Evolutionary conservation across 148 eudicot genomes (phyloP), one percentile per base, ranked within the genome.

Genomic region (Rhododendron simsii): DNA sequence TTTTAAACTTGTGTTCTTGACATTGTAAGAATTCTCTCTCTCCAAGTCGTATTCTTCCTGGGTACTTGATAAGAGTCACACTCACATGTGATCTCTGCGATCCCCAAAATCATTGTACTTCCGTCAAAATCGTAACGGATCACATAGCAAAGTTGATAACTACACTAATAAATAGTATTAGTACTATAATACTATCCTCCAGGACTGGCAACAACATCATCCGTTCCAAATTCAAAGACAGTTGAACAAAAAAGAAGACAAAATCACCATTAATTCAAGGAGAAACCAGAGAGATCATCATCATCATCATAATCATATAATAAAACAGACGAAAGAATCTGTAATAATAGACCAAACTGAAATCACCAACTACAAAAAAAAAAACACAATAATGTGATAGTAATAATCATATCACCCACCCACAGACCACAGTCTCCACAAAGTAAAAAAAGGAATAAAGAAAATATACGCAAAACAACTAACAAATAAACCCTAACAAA

Each of bases 311-410:
- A 30, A 30, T 33, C 35, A 45, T 8, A 45, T 18, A 71, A n/a
- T 39, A 39, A 69, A 74, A 39, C 15, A 75, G 26, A 78, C 3
- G 2, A 87, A 82, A 84, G 78, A 83, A 77, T 78, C 73, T 63
- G 57, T 84, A 79, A 84, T 30, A 71, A 87, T 30, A 71, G 28
- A 81, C 83, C 83, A 39, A 81, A 84, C 21, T 10, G 37, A 41
- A 76, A 76, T 41, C 45, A 74, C 41, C 45, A 20, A 41, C 80
- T 76, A n/a, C 50, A 12, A 23, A 39, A 76, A 18, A 21, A 74
- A 35, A 7, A 55, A 55, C 21, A 55, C 61, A 55, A 55, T 55
- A 16, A 55, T 55, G 83, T 55, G 47, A 35, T 18, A 18, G 23
- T 55, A 81, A 57, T 35, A 14, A 81, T 53, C 45, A 53, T 7